phyloP scores from a whole-genome alignment of 2,329 filamentous ascomycete species.

The Colletotrichum salicis region DNA sequence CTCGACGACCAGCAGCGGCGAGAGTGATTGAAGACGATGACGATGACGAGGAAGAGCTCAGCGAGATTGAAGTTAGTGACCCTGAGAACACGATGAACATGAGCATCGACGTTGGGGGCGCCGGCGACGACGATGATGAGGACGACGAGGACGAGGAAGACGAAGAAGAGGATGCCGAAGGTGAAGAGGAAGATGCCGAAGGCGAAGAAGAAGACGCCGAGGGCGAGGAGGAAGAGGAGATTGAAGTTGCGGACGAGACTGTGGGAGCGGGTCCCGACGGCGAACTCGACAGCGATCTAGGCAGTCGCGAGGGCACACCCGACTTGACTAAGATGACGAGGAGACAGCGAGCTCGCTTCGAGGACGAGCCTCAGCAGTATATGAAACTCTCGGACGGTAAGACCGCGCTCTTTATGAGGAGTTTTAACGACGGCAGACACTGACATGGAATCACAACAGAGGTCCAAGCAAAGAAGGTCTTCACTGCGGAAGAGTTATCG shows the following conservation, averaged over 20 bases:
- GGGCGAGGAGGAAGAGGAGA: slow-evolving; percentile 51
- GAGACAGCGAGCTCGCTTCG: slow-evolving; percentile 68
- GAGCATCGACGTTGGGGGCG: slow-evolving; percentile 49
- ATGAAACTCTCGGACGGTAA: slow-evolving; percentile 71
- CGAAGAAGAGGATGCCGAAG: slow-evolving; percentile 59
- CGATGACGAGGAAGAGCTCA: slow-evolving; percentile 37
- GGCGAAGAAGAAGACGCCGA: slow-evolving; percentile 52
- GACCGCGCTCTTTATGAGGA: slow-evolving; percentile 35
- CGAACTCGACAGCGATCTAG: slow-evolving; percentile 56
- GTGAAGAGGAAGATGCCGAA: slow-evolving; percentile 54
- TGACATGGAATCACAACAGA: slow-evolving; percentile 51
- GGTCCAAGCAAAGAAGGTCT: slow-evolving; percentile 71
- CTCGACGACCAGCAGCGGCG: slow-evolving; percentile 33
- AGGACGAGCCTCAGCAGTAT: slow-evolving; percentile 63
- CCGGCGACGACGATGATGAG: slow-evolving; percentile 40
- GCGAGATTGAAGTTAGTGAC: slow-evolving; percentile 41
- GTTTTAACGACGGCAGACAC: slow-evolving; percentile 13
- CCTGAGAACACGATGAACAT: slow-evolving; percentile 41
- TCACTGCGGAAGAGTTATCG: slow-evolving; percentile 70
- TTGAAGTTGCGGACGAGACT: slow-evolving; percentile 42
- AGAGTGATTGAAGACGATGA: slow-evolving; percentile 38
- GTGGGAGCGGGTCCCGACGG: slow-evolving; percentile 49
- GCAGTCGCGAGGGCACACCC: slow-evolving; percentile 61
- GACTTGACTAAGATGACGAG: slow-evolving; percentile 71
- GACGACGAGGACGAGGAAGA: slow-evolving; percentile 50